Evolutionary conservation across 352 stramenopile genomes (phyloP).

Genomic region (Hyaloperonospora arabidopsidis): DNA sequence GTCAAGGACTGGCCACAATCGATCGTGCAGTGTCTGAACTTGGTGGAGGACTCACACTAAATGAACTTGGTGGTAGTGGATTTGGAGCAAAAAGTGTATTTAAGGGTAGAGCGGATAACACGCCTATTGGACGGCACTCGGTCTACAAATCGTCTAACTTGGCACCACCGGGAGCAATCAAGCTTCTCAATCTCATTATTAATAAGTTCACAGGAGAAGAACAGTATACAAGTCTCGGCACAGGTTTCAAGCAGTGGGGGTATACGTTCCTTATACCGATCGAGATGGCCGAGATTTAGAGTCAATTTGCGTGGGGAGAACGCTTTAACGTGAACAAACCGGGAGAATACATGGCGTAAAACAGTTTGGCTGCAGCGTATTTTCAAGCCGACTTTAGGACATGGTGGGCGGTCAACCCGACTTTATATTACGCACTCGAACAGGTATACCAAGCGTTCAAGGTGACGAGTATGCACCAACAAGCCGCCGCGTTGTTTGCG

Average conservation of each 20-base stretch:
- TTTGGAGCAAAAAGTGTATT: not conserved
- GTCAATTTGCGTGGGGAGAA: not conserved
- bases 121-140: not conserved
- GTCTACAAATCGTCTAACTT: not conserved
- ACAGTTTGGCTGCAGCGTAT: not conserved
- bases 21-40: not conserved
- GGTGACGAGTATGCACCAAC: not conserved
- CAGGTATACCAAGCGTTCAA: not conserved
- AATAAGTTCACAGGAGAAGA: not conserved
- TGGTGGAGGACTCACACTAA: not conserved
- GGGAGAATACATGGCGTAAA: not conserved
- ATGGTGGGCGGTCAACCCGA: not conserved
- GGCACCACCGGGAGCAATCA: not conserved
- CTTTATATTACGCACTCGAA: not conserved
- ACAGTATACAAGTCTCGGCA: not conserved
- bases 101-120: not conserved
- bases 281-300: not conserved
- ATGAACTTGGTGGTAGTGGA: not conserved
- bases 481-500: not conserved
- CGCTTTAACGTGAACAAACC: not conserved
- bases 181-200: not conserved
- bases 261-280: not conserved
- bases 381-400: not conserved
- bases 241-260: not conserved
- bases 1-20: not conserved